These are phyloP conservation scores for Alternaria gansuensis DNA, from an alignment of 2,329 filamentous ascomycete species.

Conservation along the genomic window DNA sequence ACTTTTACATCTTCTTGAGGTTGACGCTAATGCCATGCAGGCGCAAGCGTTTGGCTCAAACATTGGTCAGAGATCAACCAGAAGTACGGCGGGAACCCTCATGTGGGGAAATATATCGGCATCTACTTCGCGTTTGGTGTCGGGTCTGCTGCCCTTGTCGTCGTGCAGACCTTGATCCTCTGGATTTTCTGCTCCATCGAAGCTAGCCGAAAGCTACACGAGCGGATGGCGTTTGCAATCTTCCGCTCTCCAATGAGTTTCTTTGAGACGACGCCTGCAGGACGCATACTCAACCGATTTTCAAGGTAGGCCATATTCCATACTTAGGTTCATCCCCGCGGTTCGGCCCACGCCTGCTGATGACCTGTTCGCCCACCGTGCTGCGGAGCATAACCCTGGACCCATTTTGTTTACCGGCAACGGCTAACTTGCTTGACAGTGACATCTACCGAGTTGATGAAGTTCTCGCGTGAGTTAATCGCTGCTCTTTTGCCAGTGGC, in stretches of 20 bases:
- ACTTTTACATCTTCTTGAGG: conserved; percentile 27
- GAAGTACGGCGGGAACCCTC: conserved; percentile 70
- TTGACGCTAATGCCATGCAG: conserved; percentile 54
- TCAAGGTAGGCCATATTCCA: conserved; percentile 71
- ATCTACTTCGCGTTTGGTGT: conserved; percentile 96
- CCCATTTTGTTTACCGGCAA: conserved; percentile 2
- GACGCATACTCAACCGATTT: conserved; percentile 96
- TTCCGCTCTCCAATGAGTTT: conserved; percentile 99
- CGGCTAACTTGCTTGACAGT: conserved; percentile 54
- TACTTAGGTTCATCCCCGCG: conserved; percentile 13
- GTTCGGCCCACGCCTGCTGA: conserved; percentile 19
- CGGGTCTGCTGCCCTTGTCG: conserved; percentile 82
- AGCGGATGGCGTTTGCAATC: conserved; percentile 95
- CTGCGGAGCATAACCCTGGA: neutral
- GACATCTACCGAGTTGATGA: conserved; percentile 87
- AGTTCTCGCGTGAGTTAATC: conserved; percentile 73
- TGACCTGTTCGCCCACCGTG: neutral
- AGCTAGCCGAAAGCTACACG: conserved; percentile 94
- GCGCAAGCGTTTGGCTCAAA: conserved; percentile 91
- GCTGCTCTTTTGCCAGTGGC: conserved; percentile 1
- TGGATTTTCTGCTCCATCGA: conserved; percentile 99
- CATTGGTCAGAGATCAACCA: conserved; percentile 86
- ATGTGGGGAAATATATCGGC: conserved; percentile 89
- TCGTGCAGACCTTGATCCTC: conserved; percentile 89
- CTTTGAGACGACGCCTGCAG: conserved; percentile 95